These are phyloP conservation scores for Emergomyces orientalis DNA, from an alignment of 2,329 filamentous ascomycete species.

Conservation along the genomic window DNA sequence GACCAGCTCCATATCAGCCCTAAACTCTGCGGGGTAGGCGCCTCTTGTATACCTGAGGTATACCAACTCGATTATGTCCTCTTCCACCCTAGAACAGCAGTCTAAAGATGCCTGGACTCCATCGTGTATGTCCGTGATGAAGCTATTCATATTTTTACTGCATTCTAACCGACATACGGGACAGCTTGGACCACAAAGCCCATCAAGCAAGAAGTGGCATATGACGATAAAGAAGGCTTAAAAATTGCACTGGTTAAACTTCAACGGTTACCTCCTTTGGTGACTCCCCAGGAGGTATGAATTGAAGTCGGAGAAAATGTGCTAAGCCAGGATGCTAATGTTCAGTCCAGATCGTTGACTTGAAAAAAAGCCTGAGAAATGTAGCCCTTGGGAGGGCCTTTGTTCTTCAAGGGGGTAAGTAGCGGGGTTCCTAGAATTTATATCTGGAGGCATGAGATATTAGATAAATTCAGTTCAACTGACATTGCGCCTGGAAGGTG, in stretches of 20 bases:
- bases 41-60: not conserved
- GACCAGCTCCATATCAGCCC: not conserved
- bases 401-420: constrained; percentile 73
- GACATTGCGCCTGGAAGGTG: constrained; percentile 32
- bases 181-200: constrained; percentile 37
- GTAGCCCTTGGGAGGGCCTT: constrained; percentile 88
- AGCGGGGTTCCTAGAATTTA: not conserved
- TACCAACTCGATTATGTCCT: not conserved
- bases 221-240: constrained; percentile 35
- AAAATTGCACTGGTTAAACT: constrained; percentile 35
- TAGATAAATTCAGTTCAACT: not conserved
- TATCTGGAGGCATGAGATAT: not conserved
- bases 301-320: not conserved
- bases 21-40: not conserved
- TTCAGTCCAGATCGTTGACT: constrained; percentile 53
- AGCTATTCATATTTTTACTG: constrained; percentile 3
- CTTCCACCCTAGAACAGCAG: not conserved
- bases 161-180: not conserved
- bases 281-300: constrained; percentile 38
- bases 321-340: constrained; percentile 7
- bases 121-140: constrained; percentile 15
- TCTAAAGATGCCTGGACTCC: constrained; percentile 9
- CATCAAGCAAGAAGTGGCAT: constrained; percentile 40
- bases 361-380: constrained; percentile 70
- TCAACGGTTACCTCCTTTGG: constrained; percentile 38